phyloP scores from a whole-genome alignment of 805 yeast species.

The Alloascoidea africana region DNA sequence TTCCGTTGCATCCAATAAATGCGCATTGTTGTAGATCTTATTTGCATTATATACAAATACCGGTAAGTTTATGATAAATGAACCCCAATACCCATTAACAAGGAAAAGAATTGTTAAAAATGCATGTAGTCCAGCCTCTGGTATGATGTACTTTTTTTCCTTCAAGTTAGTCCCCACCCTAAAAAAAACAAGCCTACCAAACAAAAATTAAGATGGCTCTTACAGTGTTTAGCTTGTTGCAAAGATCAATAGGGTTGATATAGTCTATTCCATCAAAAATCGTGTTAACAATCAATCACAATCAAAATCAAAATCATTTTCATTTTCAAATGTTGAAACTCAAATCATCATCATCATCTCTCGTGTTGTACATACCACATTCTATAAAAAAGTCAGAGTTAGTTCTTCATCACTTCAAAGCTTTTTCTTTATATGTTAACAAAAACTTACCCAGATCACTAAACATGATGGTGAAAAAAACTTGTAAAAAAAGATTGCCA shows the following conservation, averaged over 20 bases:
- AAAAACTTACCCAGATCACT: slow-evolving; percentile 51
- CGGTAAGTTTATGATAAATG: slow-evolving; percentile 72
- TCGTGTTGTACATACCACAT: slow-evolving; percentile 37
- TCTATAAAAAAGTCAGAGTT: too few species aligned
- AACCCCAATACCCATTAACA: slow-evolving; percentile 85
- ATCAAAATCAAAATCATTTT: too few species aligned
- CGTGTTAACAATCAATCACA: too few species aligned
- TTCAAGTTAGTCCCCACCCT: too few species aligned
- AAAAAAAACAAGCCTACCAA: neutral
- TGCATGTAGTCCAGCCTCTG: slow-evolving; percentile 80
- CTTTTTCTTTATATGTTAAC: too few species aligned
- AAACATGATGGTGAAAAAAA: slow-evolving; percentile 88
- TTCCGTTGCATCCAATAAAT: slow-evolving; percentile 91
- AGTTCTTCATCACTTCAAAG: too few species aligned
- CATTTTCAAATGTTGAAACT: too few species aligned
- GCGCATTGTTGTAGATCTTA: slow-evolving; percentile 65
- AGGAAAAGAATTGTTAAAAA: slow-evolving; percentile 55
- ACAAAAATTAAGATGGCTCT: neutral
- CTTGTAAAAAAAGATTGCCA: slow-evolving; percentile 79
- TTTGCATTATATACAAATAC: slow-evolving; percentile 71
- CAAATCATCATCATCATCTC: too few species aligned
- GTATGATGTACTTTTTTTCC: slow-evolving; percentile 67
- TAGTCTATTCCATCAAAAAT: too few species aligned
- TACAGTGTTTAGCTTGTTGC: slow-evolving; percentile 68
- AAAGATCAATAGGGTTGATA: slow-evolving; percentile 92